phyloP scores from a whole-genome alignment of 495 filamentous ascomycete genomes.

The Neurospora tetrasperma region DNA sequence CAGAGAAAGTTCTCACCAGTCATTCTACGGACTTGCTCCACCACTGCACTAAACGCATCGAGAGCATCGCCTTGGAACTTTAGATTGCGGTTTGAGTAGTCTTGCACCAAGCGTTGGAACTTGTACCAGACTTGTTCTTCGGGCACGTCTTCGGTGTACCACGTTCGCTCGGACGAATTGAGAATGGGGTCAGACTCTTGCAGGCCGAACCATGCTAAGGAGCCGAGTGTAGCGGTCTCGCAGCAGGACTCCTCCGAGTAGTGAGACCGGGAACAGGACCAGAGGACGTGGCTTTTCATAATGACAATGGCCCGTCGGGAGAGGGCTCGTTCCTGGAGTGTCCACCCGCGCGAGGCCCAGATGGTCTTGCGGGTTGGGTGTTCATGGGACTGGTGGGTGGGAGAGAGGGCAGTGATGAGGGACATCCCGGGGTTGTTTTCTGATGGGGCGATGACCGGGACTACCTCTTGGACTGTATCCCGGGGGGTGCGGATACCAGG shows the following conservation, averaged over 20 bases:
- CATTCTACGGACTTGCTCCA: not conserved
- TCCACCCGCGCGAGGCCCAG: not conserved
- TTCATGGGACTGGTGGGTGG: not conserved
- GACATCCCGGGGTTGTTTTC: not conserved
- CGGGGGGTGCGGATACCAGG: not conserved
- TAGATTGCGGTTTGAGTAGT: not conserved
- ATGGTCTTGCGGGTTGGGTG: not conserved
- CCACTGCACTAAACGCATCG: not conserved
- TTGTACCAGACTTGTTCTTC: not conserved
- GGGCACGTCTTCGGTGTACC: not conserved
- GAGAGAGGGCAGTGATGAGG: not conserved
- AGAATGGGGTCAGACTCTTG: not conserved
- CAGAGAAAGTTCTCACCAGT: not conserved
- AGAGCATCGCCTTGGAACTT: not conserved
- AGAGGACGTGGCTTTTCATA: not conserved
- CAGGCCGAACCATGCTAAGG: not conserved
- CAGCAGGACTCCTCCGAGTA: not conserved
- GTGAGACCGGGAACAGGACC: not conserved
- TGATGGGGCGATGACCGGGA: not conserved
- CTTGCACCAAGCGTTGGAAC: not conserved
- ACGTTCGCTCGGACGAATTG: not conserved
- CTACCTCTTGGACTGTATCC: not conserved
- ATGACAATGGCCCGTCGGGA: not conserved
- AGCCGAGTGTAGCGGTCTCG: not conserved
- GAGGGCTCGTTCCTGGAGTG: not conserved